These are phyloP conservation scores for Metschnikowia orientalis DNA, from an alignment of 805 yeast genomes.

Conservation along the genomic window DNA sequence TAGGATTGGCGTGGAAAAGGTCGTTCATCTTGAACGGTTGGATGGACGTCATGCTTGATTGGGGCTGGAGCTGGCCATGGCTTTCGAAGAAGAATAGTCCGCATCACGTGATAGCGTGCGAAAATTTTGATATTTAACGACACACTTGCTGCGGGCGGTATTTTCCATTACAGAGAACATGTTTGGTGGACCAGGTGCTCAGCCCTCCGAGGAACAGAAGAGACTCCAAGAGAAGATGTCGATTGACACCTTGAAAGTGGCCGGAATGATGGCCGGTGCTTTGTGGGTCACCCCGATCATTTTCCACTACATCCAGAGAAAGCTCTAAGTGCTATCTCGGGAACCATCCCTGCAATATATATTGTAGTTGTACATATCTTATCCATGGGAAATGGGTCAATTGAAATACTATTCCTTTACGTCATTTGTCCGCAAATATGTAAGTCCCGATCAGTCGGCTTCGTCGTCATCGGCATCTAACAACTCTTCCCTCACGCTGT, in stretches of 20 bases:
- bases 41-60: slow-evolving; percentile 68
- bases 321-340: slow-evolving; percentile 23
- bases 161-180: slow-evolving; percentile 17
- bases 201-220: slow-evolving; percentile 59
- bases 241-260: slow-evolving; percentile 52
- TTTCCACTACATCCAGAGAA: slow-evolving; percentile 50
- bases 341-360: not conserved
- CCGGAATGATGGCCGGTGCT: slow-evolving; percentile 60
- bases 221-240: slow-evolving; percentile 62
- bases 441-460: slow-evolving; percentile 1
- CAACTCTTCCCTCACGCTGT: slow-evolving; percentile 35
- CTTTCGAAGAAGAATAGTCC: not conserved
- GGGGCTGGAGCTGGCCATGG: not conserved
- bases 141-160: not conserved
- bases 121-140: slow-evolving; percentile 3
- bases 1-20: slow-evolving; percentile 62
- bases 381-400: slow-evolving; percentile 1
- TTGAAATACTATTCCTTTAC: too few relatives aligned
- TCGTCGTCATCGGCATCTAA: slow-evolving; percentile 18
- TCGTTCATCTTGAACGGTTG: slow-evolving; percentile 87
- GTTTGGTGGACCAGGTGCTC: slow-evolving; percentile 49
- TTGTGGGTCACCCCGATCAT: slow-evolving; percentile 58
- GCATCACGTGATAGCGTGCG: slow-evolving; percentile 10
- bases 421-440: too few relatives aligned
- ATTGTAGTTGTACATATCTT: slow-evolving; percentile 4